Evolutionary conservation across 495 filamentous ascomycete species (phyloP).

Genomic region (Hypoxylon crocopeplum): DNA sequence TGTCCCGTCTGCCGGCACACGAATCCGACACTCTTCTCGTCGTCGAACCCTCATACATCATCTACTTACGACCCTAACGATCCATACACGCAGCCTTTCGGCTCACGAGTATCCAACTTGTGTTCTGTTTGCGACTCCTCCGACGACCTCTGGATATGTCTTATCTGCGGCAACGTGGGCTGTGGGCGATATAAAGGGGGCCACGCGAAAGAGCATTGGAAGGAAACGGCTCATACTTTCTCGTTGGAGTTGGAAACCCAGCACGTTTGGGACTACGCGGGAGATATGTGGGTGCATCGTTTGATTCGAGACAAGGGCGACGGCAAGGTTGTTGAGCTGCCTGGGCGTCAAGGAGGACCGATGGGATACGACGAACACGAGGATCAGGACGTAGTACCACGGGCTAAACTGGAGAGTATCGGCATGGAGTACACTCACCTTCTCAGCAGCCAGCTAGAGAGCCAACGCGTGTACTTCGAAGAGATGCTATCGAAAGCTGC

Average conservation of each 20-base stretch:
- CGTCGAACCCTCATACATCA: conserved; percentile 28
- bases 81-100: conserved; percentile 58
- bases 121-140: conserved; percentile 79
- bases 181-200: conserved; percentile 94
- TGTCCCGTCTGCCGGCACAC: conserved; percentile 96
- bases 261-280: conserved; percentile 96
- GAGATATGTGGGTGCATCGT: conserved; percentile 93
- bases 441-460: conserved; percentile 88
- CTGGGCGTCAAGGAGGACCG: conserved; percentile 45
- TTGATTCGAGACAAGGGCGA: conserved; percentile 92
- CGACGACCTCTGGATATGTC: conserved; percentile 88
- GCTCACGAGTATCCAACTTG: conserved; percentile 53
- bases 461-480: conserved; percentile 92
- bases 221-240: conserved; percentile 85
- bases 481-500: conserved; percentile 89
- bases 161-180: conserved; percentile 92
- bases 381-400: conserved; percentile 76
- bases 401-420: conserved; percentile 91
- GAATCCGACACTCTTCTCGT: conserved; percentile 43
- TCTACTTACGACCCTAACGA: conserved; percentile 46
- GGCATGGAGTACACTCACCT: conserved; percentile 94
- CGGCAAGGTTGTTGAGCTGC: conserved; percentile 87
- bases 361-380: conserved; percentile 36
- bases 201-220: conserved; percentile 94
- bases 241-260: conserved; percentile 92